Conservation (phyloP, 1,284 basidiomycete species). For the Termitomyces sp. region DNA sequence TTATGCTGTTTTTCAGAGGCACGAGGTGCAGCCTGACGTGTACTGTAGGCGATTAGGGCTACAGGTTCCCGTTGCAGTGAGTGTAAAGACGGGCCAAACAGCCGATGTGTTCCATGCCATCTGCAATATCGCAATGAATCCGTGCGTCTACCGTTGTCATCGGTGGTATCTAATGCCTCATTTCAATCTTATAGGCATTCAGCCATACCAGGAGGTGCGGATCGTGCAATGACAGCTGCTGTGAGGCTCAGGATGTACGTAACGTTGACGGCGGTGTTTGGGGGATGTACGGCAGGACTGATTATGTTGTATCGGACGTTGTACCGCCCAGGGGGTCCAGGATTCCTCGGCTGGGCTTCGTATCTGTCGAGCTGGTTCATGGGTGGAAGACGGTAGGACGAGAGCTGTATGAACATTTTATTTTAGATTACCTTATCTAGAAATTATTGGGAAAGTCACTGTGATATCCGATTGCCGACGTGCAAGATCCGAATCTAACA, state of each 20-base stretch:
- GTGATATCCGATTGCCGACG: conserved; percentile 29
- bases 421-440: neutral
- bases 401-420: neutral
- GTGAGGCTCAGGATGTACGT: conserved; percentile 66
- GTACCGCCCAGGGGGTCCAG: conserved; percentile 50
- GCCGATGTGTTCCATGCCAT: conserved; percentile 90
- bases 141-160: conserved; percentile 46
- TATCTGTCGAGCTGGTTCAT: conserved; percentile 60
- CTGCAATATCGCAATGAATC: conserved; percentile 79
- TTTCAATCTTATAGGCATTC: conserved; percentile 39
- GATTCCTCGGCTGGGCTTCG: conserved; percentile 47
- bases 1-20: conserved; percentile 52
- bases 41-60: conserved; percentile 85
- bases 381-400: conserved; percentile 41
- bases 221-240: conserved; percentile 65
- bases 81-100: conserved; percentile 77
- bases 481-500: conserved; percentile 41
- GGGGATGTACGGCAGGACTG: conserved; percentile 64
- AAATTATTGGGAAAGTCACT: neutral
- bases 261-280: conserved; percentile 62
- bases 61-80: conserved; percentile 87
- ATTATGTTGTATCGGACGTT: conserved; percentile 66
- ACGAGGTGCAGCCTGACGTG: conserved; percentile 97
- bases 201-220: conserved; percentile 73
- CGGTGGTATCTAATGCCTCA: neutral